Conservation (phyloP, 1,139 yeast genomes). For the Protomyces inundatus region DNA sequence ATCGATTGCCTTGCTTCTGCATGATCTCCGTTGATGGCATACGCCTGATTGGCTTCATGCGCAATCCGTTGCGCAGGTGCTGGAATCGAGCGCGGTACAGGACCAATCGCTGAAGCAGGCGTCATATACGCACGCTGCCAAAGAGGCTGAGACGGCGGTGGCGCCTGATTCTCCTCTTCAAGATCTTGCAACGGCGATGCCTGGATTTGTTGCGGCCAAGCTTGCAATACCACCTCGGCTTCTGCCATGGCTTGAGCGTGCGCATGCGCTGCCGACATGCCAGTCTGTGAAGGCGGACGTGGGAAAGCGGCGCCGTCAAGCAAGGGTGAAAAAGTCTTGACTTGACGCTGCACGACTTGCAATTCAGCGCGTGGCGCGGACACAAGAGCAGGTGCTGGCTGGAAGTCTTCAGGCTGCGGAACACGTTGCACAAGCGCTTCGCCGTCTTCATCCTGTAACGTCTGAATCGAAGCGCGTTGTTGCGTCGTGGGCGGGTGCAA, state of each 20-base stretch:
- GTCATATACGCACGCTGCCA: not conserved
- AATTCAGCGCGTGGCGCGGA: not conserved
- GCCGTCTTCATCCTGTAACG: not conserved
- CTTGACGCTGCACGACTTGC: not conserved
- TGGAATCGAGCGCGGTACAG: not conserved
- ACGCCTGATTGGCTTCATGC: not conserved
- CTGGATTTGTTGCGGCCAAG: not conserved
- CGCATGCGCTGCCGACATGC: not conserved
- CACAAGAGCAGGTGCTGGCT: not conserved
- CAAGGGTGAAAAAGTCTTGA: slow-evolving; percentile 15
- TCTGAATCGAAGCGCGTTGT: not conserved
- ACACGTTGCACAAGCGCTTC: not conserved
- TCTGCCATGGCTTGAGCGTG: not conserved
- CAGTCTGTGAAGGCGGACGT: not conserved
- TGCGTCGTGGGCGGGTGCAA: not conserved
- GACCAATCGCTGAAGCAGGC: not conserved
- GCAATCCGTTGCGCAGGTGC: not conserved
- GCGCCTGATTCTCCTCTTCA: too few species aligned
- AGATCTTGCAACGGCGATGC: too few species aligned
- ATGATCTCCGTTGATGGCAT: not conserved
- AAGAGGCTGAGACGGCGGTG: not conserved
- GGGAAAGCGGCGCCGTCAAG: slow-evolving; percentile 15
- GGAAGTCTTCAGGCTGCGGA: not conserved
- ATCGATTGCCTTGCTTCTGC: not conserved
- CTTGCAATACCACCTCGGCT: not conserved